Evolutionary conservation across 768 basidiomycete genomes (phyloP), one percentile per base, ranked within the genome.

Genomic region (Cystofilobasidium capitatum): DNA sequence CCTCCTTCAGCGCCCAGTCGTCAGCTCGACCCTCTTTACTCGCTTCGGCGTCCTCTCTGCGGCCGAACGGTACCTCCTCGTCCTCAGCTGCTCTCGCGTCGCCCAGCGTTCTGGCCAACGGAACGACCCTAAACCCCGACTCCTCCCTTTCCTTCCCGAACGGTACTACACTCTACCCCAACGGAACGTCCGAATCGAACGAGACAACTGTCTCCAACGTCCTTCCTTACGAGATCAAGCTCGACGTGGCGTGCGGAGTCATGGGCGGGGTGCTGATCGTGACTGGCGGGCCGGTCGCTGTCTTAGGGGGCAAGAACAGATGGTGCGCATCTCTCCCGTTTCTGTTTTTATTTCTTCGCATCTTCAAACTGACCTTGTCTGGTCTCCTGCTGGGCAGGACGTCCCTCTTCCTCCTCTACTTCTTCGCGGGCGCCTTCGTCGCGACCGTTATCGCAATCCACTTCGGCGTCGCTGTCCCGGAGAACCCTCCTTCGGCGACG

Each of bases 241-340:
- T 94, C 42, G 88, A 91, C 73, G 89, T 89, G 33, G 91, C 86
- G 20, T 97, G 93, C 77, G 91, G 86, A 60, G 88, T 92, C 36
- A 82, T 92, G 20, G 93, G 93, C 57, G 88, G 84, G 6, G 77
- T 96, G 69, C 84, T 97, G 75, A 91, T 96, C 71, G 74, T 96
- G 58, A 91, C 89, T 12, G 93, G 93, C 57, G 80, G 93, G 8
- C 90, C 91, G 12, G 88, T 89, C 62, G 88, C 89, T 3, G 90
- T 91, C 72, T 86, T 89, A 79, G 93, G 93, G 26, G 91, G 92
- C 79, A 94, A 94, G 82, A 93, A 96, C 76, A 81, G 91, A 82
- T 94, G 93, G 91, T 88, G 74, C 47, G 82, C 13, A 31, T 13
- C 35, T 49, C 58, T 22, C 24, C 35, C 36, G 49, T 20, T 22